These are phyloP conservation scores for Coniferiporia weirii DNA, from an alignment of 1,284 basidiomycete species.

Conservation along the genomic window DNA sequence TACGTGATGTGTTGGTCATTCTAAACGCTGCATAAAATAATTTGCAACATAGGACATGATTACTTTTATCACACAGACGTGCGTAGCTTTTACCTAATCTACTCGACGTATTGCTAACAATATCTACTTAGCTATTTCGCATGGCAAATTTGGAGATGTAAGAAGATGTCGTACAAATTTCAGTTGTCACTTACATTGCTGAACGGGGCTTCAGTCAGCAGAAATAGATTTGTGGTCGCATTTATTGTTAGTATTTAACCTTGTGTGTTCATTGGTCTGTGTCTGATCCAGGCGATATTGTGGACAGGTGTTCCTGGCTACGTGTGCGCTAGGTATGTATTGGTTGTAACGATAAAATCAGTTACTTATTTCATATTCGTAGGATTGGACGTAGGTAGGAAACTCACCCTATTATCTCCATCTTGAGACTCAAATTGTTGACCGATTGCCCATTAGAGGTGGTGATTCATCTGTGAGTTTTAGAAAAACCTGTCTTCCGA, in stretches of 20 bases:
- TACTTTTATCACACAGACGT: slow-evolving; percentile 5
- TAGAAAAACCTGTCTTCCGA: neutral
- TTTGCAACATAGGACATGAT: neutral
- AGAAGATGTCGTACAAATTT: neutral
- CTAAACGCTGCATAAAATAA: neutral
- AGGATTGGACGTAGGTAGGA: slow-evolving; percentile 4
- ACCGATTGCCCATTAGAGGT: neutral
- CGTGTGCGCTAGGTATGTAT: neutral
- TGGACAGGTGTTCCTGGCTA: neutral
- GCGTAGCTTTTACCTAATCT: neutral
- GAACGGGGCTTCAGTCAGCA: neutral
- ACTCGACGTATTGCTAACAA: neutral
- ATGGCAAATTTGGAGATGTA: slow-evolving; percentile 6
- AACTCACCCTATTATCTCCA: neutral
- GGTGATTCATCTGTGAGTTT: neutral
- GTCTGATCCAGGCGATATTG: neutral
- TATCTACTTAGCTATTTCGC: slow-evolving; percentile 1
- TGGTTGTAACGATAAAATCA: neutral
- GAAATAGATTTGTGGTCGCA: neutral
- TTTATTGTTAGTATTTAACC: neutral
- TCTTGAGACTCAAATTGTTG: neutral
- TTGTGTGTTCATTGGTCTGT: neutral
- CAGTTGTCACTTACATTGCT: neutral
- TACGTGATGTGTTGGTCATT: neutral
- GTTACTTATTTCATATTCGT: neutral